Evolutionary conservation across 1,139 yeast species (phyloP).

Genomic region (Meyerozyma guilliermondii): DNA sequence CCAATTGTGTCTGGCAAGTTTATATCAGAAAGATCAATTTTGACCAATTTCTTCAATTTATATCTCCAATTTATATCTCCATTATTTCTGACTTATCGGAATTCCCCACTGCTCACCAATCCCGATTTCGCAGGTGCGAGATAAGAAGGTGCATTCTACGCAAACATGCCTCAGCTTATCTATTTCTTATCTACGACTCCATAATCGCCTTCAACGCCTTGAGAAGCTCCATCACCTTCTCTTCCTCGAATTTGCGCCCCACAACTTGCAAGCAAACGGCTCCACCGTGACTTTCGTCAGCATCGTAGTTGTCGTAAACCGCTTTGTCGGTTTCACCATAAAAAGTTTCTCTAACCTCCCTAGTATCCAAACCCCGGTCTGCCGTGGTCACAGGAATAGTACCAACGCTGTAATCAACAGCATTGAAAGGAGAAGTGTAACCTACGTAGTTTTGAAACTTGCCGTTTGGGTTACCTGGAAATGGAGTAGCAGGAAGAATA

Average conservation of each 20-base stretch:
- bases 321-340: constrained; percentile 8
- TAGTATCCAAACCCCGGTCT: constrained; percentile 36
- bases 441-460: constrained; percentile 30
- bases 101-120: no score
- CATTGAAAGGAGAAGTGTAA: constrained; percentile 59
- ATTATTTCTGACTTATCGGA: no score
- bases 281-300: constrained; percentile 53
- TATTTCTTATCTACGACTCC: background rate
- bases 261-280: constrained; percentile 66
- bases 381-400: constrained; percentile 55
- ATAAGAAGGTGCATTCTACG: background rate
- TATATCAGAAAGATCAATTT: no score
- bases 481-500: constrained; percentile 43
- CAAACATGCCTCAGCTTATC: background rate
- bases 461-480: constrained; percentile 40
- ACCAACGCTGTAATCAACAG: constrained; percentile 54
- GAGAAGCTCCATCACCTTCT: constrained; percentile 31
- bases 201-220: background rate
- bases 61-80: no score
- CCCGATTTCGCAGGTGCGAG: background rate
- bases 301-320: constrained; percentile 37
- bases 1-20: no score
- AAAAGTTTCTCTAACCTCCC: constrained; percentile 11
- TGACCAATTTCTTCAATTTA: no score
- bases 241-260: constrained; percentile 56